phyloP scores from a whole-genome alignment of 306 rosid genomes.

The Myrica gale region DNA sequence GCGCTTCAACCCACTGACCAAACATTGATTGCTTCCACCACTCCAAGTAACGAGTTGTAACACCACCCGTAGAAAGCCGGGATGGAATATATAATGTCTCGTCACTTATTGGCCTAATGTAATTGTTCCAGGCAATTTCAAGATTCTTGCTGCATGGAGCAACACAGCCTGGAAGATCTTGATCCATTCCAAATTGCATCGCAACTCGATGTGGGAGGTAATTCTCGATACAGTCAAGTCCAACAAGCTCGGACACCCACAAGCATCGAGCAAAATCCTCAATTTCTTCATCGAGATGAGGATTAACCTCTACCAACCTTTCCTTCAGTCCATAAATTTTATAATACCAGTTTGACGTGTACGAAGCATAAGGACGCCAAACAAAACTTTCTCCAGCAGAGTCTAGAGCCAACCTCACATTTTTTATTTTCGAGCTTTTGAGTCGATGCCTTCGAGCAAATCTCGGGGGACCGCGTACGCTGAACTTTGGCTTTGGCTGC shows the following conservation, averaged over 20 bases:
- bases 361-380: constrained; percentile 49
- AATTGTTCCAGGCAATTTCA: constrained; percentile 38
- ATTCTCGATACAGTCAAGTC: constrained; percentile 33
- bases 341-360: constrained; percentile 17
- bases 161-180: constrained; percentile 42
- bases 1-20: too few species aligned
- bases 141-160: background rate
- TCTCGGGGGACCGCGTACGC: constrained; percentile 15
- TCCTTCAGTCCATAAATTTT: constrained; percentile 35
- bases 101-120: constrained; percentile 14
- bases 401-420: constrained; percentile 38
- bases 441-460: constrained; percentile 42
- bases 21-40: constrained; percentile 19
- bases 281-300: constrained; percentile 18
- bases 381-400: constrained; percentile 28
- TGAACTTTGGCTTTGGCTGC: constrained; percentile 30
- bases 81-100: constrained; percentile 42
- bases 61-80: constrained; percentile 25
- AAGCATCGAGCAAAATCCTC: constrained; percentile 31
- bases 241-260: constrained; percentile 45
- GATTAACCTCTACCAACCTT: constrained; percentile 13
- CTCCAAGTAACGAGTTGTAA: background rate
- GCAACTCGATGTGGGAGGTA: constrained; percentile 59
- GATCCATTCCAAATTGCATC: constrained; percentile 65
- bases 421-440: constrained; percentile 23